Percentiles rank a stretch among this genome's conserved stretches.
Evolutionary conservation across 73 alveolate genomes (phyloP).

Genomic region (Stentor coeruleus): DNA sequence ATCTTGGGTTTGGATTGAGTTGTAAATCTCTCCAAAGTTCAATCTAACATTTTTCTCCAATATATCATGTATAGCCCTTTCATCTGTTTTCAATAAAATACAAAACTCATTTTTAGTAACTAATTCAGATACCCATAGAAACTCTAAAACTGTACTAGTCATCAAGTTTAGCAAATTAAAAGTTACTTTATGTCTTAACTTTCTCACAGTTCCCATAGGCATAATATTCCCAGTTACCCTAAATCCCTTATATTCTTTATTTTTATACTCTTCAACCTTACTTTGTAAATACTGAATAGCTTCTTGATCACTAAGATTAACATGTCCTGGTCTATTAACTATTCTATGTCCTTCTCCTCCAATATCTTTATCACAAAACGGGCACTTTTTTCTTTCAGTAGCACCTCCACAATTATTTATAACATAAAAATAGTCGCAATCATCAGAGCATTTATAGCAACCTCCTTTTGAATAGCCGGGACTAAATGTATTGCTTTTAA

Average conservation of each 20-base stretch:
- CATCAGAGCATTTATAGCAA: conserved; percentile 9
- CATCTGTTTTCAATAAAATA: neutral
- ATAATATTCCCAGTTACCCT: neutral
- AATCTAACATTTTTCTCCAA: neutral
- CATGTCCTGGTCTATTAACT: conserved; percentile 33
- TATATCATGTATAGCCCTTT: neutral
- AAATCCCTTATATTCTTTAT: neutral
- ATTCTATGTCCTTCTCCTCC: conserved; percentile 30
- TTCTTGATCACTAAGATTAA: conserved; percentile 12
- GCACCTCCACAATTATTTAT: conserved; percentile 31
- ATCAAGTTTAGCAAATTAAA: neutral
- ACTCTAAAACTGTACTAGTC: neutral
- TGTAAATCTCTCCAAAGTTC: neutral
- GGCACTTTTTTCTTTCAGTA: neutral
- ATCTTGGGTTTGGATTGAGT: neutral
- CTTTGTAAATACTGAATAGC: neutral
- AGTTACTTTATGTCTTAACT: neutral
- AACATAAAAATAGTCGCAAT: conserved; percentile 30
- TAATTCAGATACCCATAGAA: neutral
- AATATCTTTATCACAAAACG: neutral
- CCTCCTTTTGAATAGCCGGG: neutral
- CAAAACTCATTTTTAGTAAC: neutral
- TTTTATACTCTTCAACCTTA: neutral
- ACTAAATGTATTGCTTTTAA: conserved; percentile 33
- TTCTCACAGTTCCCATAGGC: neutral